A percentile compares a stretch with the other conserved stretches of the same genome.
These are phyloP conservation scores for Cytospora mali DNA, from an alignment of 2,329 filamentous ascomycete species.

Conservation along the genomic window DNA sequence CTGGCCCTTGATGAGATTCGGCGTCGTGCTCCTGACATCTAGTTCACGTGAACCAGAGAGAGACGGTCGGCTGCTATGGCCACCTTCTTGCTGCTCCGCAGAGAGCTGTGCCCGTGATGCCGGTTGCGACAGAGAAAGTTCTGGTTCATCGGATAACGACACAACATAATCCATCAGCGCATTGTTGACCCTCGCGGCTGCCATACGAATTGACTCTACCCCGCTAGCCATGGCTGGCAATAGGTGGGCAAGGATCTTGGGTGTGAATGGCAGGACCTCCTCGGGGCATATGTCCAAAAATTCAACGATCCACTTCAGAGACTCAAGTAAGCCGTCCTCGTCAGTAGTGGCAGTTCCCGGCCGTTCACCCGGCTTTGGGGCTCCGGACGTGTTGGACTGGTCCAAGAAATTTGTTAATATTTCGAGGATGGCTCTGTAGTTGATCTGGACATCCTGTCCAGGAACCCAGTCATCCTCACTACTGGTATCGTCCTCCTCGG, in stretches of 20 bases:
- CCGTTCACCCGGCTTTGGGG: constrained; percentile 19
- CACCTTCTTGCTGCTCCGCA: constrained; percentile 49
- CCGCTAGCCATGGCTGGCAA: constrained; percentile 92
- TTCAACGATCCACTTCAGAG: constrained; percentile 90
- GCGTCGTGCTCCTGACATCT: constrained; percentile 55
- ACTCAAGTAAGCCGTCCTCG: constrained; percentile 89
- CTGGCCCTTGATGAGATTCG: constrained; percentile 47
- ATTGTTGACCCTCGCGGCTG: constrained; percentile 85
- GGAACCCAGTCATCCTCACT: constrained; percentile 95
- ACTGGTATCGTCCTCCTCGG: constrained; percentile 61
- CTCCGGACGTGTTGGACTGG: constrained; percentile 26
- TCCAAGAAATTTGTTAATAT: constrained; percentile 90
- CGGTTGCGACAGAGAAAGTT: constrained; percentile 39
- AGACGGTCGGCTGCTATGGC: constrained; percentile 54
- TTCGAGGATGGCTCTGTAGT: constrained; percentile 87
- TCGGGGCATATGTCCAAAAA: constrained; percentile 98
- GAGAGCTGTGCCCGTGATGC: constrained; percentile 46
- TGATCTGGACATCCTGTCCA: constrained; percentile 93
- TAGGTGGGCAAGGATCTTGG: constrained; percentile 86
- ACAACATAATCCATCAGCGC: constrained; percentile 94
- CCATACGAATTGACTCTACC: constrained; percentile 84
- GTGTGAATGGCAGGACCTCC: constrained; percentile 93
- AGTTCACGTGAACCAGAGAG: constrained; percentile 57
- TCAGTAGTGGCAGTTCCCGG: constrained; percentile 51
- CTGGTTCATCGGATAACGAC: constrained; percentile 75